Evolutionary conservation across 495 filamentous ascomycete genomes (phyloP), one percentile per base, ranked within the genome.

Genomic region (Xylaria acuta): DNA sequence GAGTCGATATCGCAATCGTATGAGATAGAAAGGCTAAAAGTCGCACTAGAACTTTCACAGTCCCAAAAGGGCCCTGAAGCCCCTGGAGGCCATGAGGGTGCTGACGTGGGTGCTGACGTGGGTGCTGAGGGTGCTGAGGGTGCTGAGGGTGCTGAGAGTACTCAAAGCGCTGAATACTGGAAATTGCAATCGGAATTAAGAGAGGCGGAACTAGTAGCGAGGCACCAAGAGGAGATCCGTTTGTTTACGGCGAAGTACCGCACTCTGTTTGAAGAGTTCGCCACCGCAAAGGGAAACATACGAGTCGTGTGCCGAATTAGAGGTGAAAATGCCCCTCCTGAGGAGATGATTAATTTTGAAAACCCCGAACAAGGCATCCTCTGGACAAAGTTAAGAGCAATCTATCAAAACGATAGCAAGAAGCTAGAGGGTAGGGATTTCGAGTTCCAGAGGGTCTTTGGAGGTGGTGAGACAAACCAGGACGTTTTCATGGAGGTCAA

Each of bases 281-380:
- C 97, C 76, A 93, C 96, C 71, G 86, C 97, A 36, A 97, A 97
- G 80, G 96, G 96, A 56, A 98, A 98, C 74, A 98, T 99, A 73
- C 92, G 96, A 8, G 97, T 98, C 34, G 97, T 98, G 85, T 97
- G 93, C 77, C 90, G 96, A 73, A 94, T 98, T 30, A 82, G 91
- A 0, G 84, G 94, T 8, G 76, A 76, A 45, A 77, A 87, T 49
- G 83, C 88, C 22, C 53, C 73, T 1, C 6, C 49, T 5, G 75
- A 75, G 9, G 73, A 75, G 0, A 58, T 78, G 32, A 62, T 66
- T 0, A 38, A 77, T 27, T 72, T 78, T 25, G 70, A 72, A 1
- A 64, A 70, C 6, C 56, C 56, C n/a, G 36, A 73, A 1, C 40
- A 49, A 11, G 43, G 68, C 1, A 6, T 59, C 1, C 3, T 41